Evolutionary conservation across 768 basidiomycete species (phyloP).

Genomic region (Trametes cinnabarina): DNA sequence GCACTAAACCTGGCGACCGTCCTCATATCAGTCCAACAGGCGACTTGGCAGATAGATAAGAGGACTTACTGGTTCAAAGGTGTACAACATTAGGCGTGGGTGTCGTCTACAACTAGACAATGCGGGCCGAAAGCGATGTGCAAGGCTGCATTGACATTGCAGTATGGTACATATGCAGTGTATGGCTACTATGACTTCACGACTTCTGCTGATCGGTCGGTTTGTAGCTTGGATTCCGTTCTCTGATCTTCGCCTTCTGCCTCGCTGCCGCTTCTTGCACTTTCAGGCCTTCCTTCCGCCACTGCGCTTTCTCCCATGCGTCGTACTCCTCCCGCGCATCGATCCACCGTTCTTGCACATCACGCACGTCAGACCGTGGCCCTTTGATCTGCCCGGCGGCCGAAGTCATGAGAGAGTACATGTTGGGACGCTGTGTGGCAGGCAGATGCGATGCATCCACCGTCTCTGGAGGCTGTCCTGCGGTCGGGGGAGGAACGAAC

Average conservation of each 20-base stretch:
- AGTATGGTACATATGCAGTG: neutral
- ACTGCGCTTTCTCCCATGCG: constrained; percentile 71
- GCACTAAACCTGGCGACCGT: too few species aligned
- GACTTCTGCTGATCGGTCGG: neutral
- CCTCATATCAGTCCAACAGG: too few species aligned
- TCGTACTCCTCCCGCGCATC: constrained; percentile 82
- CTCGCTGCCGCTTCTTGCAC: constrained; percentile 42
- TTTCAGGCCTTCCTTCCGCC: constrained; percentile 71
- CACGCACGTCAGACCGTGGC: constrained; percentile 53
- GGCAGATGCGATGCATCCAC: constrained; percentile 34
- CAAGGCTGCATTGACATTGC: neutral
- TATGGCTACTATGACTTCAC: neutral
- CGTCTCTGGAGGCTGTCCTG: constrained; percentile 32
- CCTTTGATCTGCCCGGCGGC: constrained; percentile 57
- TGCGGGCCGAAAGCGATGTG: too few species aligned
- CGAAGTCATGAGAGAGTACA: constrained; percentile 63
- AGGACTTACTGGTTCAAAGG: too few species aligned
- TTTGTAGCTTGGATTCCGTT: constrained; percentile 7
- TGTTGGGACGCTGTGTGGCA: constrained; percentile 55
- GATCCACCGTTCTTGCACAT: constrained; percentile 94
- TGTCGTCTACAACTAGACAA: too few species aligned
- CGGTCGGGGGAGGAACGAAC: constrained; percentile 60
- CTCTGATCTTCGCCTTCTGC: constrained; percentile 27
- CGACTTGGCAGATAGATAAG: too few species aligned
- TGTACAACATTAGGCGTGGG: too few species aligned